Conservation (phyloP, 2,329 filamentous ascomycete genomes). For the Arthrobotrys sinensis region DNA sequence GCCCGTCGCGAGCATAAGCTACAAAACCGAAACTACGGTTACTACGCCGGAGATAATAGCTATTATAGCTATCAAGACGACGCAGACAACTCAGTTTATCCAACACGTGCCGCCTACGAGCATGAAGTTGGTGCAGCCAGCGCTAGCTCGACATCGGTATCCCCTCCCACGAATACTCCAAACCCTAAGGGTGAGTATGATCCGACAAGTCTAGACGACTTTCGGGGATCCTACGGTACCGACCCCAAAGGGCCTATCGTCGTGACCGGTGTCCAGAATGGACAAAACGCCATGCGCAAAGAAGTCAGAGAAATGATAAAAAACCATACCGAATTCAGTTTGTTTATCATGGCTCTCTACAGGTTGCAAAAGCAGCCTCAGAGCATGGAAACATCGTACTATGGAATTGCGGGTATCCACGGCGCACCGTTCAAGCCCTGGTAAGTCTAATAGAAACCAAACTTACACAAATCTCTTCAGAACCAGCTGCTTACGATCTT, state of each 20-base stretch:
- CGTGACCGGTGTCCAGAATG: slow-evolving; percentile 20
- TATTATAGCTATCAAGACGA: neutral
- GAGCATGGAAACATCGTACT: slow-evolving; percentile 78
- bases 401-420: slow-evolving; percentile 87
- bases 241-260: slow-evolving; percentile 1
- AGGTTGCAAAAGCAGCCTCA: slow-evolving; percentile 80
- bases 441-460: slow-evolving; percentile 5
- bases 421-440: slow-evolving; percentile 68
- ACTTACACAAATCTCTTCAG: neutral
- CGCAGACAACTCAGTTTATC: neutral
- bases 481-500: neutral
- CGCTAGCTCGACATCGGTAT: neutral
- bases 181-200: slow-evolving; percentile 20
- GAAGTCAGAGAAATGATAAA: slow-evolving; percentile 45
- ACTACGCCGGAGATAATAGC: neutral
- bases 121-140: neutral
- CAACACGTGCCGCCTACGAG: neutral
- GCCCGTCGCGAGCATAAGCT: neutral
- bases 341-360: slow-evolving; percentile 82
- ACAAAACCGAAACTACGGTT: neutral
- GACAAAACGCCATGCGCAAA: slow-evolving; percentile 34
- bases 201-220: slow-evolving; percentile 16
- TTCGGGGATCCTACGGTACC: neutral
- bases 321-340: slow-evolving; percentile 68
- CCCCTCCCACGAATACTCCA: neutral